phyloP scores from a whole-genome alignment of 2,329 filamentous ascomycete species.

The Alternaria solani region DNA sequence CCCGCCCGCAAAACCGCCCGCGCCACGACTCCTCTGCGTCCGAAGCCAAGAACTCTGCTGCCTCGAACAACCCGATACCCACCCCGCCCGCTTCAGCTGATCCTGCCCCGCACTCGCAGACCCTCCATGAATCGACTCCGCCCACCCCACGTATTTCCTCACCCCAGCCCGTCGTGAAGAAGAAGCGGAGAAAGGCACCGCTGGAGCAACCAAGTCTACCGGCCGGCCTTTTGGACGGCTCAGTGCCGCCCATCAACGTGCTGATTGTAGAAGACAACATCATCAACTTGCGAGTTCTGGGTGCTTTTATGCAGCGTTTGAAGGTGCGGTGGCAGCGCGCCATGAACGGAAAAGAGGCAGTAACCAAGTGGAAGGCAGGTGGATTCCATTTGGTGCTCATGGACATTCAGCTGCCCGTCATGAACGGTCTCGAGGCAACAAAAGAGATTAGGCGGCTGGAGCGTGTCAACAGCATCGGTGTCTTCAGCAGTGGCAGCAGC shows the following conservation, averaged over 20 bases:
- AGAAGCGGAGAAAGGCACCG: conserved; percentile 53
- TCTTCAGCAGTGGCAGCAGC: conserved; percentile 71
- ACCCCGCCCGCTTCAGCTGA: conserved; percentile 60
- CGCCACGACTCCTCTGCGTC: conserved; percentile 54
- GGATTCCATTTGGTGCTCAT: conserved; percentile 97
- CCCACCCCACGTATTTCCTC: conserved; percentile 60
- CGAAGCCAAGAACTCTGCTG: conserved; percentile 53
- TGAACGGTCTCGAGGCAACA: conserved; percentile 94
- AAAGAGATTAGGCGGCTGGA: conserved; percentile 92
- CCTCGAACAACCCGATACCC: conserved; percentile 61
- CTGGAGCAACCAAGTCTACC: conserved; percentile 55
- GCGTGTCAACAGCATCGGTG: conserved; percentile 88
- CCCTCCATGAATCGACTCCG: conserved; percentile 53
- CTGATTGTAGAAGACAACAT: conserved; percentile 98
- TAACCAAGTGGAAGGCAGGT: conserved; percentile 89
- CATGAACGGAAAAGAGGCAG: conserved; percentile 91
- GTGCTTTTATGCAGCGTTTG: conserved; percentile 93
- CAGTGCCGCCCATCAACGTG: conserved; percentile 94
- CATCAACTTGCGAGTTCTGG: conserved; percentile 92
- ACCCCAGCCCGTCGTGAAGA: conserved; percentile 59
- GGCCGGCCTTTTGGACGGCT: conserved; percentile 73
- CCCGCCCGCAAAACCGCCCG: conserved; percentile 42
- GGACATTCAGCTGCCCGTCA: conserved; percentile 97
- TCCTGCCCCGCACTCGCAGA: conserved; percentile 50
- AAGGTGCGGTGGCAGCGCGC: conserved; percentile 98